Evolutionary conservation across 495 filamentous ascomycete species (phyloP), one percentile per base, ranked within the genome.

Genomic region (Lentithecium fluviatile): DNA sequence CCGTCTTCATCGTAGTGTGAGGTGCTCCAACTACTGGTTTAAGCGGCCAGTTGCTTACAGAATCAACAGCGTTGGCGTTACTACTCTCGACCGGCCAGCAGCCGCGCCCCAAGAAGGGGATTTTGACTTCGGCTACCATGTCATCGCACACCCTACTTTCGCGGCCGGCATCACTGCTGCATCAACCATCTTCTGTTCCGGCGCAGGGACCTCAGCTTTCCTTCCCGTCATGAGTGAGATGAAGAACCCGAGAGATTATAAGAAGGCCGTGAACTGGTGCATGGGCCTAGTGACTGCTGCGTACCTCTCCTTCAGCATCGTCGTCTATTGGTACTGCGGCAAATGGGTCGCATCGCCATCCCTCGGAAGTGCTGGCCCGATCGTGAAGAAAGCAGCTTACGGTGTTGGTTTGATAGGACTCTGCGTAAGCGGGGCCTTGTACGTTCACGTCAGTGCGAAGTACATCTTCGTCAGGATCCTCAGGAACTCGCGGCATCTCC

Each of bases 161-260:
- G 50, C 45, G 8, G 62, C 45, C 26, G 65, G 67, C 36, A 70
- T 67, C 29, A 68, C 56, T 77, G 80, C 73, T 40, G 37, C 56
- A 45, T 56, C 45, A 29, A 60, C 25, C 13, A 54, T 58, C 4
- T 47, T 54, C n/a, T 15, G 43, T 17, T 36, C 62, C 7, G 52
- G 11, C 13, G 79, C 86, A 75, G 76, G 87, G 57, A 80, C 88
- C 76, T 76, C 87, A 68, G 82, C 87, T 62, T 86, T 90, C 75
- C 87, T 92, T 75, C 82, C 79, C 56, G 84, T 93, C 67, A 88
- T 91, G 65, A 83, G 85, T 56, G 89, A 93, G 71, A 88, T 93
- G 83, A 80, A 84, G 66, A 79, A 82, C 0, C 88, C 87, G 0
- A 66, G 73, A 45, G 83, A 89, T 66, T 63, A 56, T 58, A 45